Evolutionary conservation across 2,329 filamentous ascomycete species (phyloP).

Genomic region (Arthrobotrys pseudoclavata): DNA sequence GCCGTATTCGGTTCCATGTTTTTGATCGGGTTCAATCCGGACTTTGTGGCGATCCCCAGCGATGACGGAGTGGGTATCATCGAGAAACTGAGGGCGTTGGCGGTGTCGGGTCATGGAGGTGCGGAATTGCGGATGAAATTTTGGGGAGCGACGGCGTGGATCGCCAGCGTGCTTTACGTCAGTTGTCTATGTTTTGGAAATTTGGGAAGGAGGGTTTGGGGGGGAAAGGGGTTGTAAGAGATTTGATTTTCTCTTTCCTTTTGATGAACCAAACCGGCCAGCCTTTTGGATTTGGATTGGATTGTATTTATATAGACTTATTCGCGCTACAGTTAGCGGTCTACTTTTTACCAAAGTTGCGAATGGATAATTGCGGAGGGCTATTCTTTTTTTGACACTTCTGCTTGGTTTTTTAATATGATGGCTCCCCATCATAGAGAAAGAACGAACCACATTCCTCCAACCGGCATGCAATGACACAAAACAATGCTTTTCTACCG

Average conservation of each 20-base stretch:
- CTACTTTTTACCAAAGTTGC: background rate
- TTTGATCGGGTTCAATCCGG: slow-evolving; percentile 80
- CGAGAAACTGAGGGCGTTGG: slow-evolving; percentile 62
- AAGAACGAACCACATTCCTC: slow-evolving; percentile 2
- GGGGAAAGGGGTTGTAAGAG: slow-evolving; percentile 4
- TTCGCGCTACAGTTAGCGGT: background rate
- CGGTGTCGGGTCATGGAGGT: slow-evolving; percentile 65
- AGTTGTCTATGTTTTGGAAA: slow-evolving; percentile 97
- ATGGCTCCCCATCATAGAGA: background rate
- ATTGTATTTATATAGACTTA: slow-evolving; percentile 20
- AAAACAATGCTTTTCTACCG: too few relatives aligned
- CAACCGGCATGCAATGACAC: too few relatives aligned
- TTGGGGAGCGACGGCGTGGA: slow-evolving; percentile 84
- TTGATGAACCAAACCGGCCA: too few relatives aligned
- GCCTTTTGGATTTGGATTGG: background rate
- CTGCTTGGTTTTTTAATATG: background rate
- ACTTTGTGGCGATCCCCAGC: slow-evolving; percentile 79
- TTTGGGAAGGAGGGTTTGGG: slow-evolving; percentile 80
- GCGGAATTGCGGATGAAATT: slow-evolving; percentile 75
- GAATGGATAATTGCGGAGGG: background rate
- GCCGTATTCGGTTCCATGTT: slow-evolving; percentile 80
- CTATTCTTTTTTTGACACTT: background rate
- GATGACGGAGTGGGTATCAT: slow-evolving; percentile 64
- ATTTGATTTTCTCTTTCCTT: background rate
- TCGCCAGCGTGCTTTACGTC: slow-evolving; percentile 92